Evolutionary conservation across 192 early-diverging fungal species (phyloP).

Genomic region (Anaeromyces robustus): DNA sequence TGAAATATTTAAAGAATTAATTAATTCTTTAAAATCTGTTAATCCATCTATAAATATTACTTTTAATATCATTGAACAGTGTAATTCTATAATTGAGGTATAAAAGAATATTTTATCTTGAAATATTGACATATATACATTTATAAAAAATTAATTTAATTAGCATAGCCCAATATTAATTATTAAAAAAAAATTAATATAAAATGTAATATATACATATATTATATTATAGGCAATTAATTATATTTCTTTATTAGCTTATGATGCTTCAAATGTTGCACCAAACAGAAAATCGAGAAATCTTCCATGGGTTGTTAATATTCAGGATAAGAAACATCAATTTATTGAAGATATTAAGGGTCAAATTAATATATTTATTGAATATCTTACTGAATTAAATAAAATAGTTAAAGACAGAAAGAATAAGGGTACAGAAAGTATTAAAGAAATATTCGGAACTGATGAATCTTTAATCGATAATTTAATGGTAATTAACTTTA

Average conservation of each 20-base stretch:
- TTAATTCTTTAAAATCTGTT: not conserved
- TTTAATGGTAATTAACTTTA: not conserved
- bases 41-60: not conserved
- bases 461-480: not conserved
- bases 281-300: not conserved
- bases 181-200: no score
- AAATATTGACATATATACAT: no score
- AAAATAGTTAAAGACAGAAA: not conserved
- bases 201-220: not conserved
- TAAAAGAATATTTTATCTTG: no score
- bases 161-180: no score
- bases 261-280: not conserved
- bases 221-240: not conserved
- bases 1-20: not conserved
- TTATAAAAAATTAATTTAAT: no score
- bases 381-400: not conserved
- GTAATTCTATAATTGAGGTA: not conserved
- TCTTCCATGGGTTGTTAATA: not conserved
- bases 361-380: not conserved
- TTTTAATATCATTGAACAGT: not conserved
- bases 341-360: not conserved
- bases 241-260: not conserved
- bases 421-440: not conserved
- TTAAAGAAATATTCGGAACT: not conserved
- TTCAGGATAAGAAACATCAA: not conserved